phyloP scores from a whole-genome alignment of 179 eudicot species.

The Sideroxylon spinosum region DNA sequence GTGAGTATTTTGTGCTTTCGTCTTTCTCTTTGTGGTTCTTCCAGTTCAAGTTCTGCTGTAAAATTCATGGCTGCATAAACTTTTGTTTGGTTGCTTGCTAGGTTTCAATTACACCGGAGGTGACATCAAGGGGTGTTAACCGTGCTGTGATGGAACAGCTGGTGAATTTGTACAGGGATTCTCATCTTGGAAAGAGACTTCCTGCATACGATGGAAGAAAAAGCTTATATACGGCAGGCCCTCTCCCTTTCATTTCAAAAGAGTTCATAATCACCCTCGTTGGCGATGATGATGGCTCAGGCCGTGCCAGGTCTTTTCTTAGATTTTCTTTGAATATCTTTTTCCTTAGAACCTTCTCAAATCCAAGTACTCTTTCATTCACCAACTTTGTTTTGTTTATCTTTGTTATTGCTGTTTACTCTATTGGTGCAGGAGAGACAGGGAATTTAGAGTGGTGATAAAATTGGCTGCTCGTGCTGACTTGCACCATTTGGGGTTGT shows the following conservation, averaged over 20 bases:
- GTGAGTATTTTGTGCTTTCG: slow-evolving; percentile 32
- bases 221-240: slow-evolving; percentile 94
- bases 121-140: slow-evolving; percentile 79
- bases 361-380: background rate
- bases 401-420: background rate
- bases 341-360: background rate
- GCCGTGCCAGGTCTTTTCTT: slow-evolving; percentile 44
- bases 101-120: slow-evolving; percentile 87
- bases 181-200: slow-evolving; percentile 85
- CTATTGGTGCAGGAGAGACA: slow-evolving; percentile 50
- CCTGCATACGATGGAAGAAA: slow-evolving; percentile 99
- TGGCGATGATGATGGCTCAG: slow-evolving; percentile 82
- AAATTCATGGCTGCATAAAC: background rate
- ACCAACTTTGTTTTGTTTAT: background rate
- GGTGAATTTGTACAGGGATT: slow-evolving; percentile 62
- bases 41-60: background rate
- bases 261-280: slow-evolving; percentile 66
- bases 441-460: slow-evolving; percentile 77
- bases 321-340: background rate
- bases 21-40: slow-evolving; percentile 1
- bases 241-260: slow-evolving; percentile 69
- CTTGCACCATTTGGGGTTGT: slow-evolving; percentile 79
- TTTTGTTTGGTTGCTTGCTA: slow-evolving; percentile 19
- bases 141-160: slow-evolving; percentile 84
- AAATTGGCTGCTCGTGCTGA: slow-evolving; percentile 88